Base-by-base conservation (phyloP, 1,284 basidiomycete species). In the Stereum hirsutum region DNA sequence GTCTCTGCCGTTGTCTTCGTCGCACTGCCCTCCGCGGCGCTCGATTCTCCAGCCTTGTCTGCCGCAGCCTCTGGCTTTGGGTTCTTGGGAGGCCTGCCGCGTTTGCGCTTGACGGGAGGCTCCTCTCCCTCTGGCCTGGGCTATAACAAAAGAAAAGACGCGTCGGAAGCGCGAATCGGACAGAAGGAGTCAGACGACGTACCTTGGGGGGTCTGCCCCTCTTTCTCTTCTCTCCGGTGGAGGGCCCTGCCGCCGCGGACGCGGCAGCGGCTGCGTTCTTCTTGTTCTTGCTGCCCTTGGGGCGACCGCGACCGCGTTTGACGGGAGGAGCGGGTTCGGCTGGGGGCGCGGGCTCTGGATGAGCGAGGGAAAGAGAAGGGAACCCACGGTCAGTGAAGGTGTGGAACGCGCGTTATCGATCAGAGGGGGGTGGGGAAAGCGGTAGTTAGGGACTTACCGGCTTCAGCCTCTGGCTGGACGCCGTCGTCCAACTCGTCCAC, bases 281-380 rank as follows among this genome's bases (percentile, higher is more conserved):
- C 74, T 87, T 88, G 63, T 89, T 89, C 66, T 81, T 88, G 62
- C 80, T 83, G 56, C 85, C 85, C 61, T 81, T 86, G 48, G 85
- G 86, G 50, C 85, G 75, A 42, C 85, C 85, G 39, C 85, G 74
- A 55, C 81, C 75, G 54, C 85, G 79, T 65, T 87, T 89, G 49
- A 57, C 43, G 46, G 65, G 52, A 8, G 59, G 55, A 60, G 33
- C 26, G 34, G 45, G 23, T 26, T 49, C 53, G 28, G 49, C 12
- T 38, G 23, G 51, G 39, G 31, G 49, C 42, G 34, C 48, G 46
- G 47, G 49, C 48, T 33, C 34, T 42, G 50, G 46, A 47, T 49
- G 40, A 42, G 46, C 44, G 46, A 46, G 48, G 49, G 57, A 57
- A 56, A 52, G 46, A 32, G 41, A 43, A 48, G 37, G n/a, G n/a